A percentile compares a stretch with the other conserved stretches of the same genome.
Conservation (phyloP, 139 green algal species). For the Ettlia oleoabundans region DNA sequence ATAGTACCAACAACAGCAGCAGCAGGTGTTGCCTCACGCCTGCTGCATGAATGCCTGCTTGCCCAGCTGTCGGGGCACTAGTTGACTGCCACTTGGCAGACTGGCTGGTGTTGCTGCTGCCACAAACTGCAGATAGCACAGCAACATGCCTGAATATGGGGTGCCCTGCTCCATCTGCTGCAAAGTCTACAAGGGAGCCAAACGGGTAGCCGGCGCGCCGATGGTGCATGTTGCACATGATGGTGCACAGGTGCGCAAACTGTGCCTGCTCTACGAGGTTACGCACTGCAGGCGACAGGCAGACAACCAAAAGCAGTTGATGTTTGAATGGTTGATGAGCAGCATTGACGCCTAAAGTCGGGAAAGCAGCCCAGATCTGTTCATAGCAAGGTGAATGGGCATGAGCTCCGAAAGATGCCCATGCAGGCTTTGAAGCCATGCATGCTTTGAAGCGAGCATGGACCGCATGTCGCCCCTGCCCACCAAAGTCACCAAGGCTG, state of each 20-base stretch:
- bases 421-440: too few species aligned
- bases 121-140: neutral
- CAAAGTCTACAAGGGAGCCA: constrained; percentile 97
- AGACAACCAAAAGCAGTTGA: too few species aligned
- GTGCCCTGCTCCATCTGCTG: constrained; percentile 87
- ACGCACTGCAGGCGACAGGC: constrained; percentile 54
- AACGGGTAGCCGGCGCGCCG: constrained; percentile 95
- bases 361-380: too few species aligned
- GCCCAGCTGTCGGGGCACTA: neutral
- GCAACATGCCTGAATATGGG: constrained; percentile 82
- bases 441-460: too few species aligned
- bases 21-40: neutral
- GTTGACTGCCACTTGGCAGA: neutral
- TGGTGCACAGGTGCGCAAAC: constrained; percentile 94
- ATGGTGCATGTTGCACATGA: constrained; percentile 99
- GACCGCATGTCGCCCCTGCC: neutral
- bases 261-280: constrained; percentile 90
- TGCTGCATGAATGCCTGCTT: neutral
- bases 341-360: too few species aligned
- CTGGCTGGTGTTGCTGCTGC: too few species aligned
- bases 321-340: too few species aligned
- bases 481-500: neutral
- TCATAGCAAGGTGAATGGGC: too few species aligned
- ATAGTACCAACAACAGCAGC: neutral
- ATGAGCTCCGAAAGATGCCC: too few species aligned